Evolutionary conservation across 192 early-diverging fungal genomes (phyloP).

Genomic region (Podila clonocystis): DNA sequence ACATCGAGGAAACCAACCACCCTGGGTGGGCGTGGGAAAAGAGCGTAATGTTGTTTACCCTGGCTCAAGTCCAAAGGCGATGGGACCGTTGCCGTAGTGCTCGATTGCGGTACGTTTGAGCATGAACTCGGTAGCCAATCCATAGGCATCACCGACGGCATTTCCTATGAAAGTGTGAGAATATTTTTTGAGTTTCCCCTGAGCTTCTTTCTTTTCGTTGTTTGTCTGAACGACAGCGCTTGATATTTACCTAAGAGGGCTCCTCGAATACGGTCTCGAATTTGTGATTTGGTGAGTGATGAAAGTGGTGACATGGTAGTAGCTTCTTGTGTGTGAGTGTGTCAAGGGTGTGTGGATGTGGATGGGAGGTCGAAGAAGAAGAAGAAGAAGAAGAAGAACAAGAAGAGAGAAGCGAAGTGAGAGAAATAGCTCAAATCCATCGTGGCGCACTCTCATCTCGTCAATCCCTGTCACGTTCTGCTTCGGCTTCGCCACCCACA

Average conservation of each 20-base stretch:
- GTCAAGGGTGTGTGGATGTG: background rate
- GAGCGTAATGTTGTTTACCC: conserved; percentile 10
- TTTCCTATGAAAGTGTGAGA: conserved; percentile 36
- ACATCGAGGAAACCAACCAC: background rate
- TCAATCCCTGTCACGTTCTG: background rate
- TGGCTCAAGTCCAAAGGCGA: conserved; percentile 64
- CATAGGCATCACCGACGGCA: conserved; percentile 70
- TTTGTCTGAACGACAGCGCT: background rate
- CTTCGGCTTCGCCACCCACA: no score
- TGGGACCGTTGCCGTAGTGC: conserved; percentile 65
- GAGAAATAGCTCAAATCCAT: no score
- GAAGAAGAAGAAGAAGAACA: background rate
- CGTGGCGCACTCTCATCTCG: background rate
- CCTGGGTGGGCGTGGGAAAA: no score
- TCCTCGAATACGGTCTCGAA: conserved; percentile 31
- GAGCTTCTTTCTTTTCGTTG: no score
- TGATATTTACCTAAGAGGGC: conserved; percentile 19
- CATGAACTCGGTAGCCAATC: conserved; percentile 72
- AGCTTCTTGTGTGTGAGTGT: background rate
- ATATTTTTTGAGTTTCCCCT: background rate
- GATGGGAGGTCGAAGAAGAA: background rate
- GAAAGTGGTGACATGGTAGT: conserved; percentile 10
- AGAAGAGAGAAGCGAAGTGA: no score
- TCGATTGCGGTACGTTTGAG: conserved; percentile 39
- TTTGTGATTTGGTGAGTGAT: conserved; percentile 7